Percentiles rank a stretch among this genome's conserved stretches.
phyloP scores from a whole-genome alignment of 202 grass and related monocot genomes.

The Bolboschoenoplectus hybrid region DNA sequence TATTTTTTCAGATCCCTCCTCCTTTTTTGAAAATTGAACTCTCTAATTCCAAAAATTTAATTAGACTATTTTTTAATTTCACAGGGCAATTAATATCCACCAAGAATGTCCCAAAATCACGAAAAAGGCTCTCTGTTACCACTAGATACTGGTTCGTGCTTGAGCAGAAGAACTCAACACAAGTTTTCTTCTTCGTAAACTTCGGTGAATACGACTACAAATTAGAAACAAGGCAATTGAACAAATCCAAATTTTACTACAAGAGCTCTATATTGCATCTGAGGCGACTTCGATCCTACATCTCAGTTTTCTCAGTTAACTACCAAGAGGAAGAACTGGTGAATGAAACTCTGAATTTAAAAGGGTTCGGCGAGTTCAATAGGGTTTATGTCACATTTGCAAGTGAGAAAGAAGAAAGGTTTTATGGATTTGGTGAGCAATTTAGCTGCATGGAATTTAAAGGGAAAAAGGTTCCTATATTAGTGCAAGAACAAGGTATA shows the following conservation, averaged over 20 bases:
- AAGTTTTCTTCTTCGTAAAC: constrained; percentile 66
- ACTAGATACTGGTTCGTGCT: constrained; percentile 71
- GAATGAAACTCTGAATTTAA: constrained; percentile 22
- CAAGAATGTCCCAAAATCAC: constrained; percentile 32
- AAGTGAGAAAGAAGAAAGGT: constrained; percentile 65
- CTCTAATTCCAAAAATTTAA: background rate
- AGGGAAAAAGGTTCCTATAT: constrained; percentile 69
- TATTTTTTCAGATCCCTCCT: background rate
- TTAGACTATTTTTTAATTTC: background rate
- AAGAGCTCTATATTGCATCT: constrained; percentile 35
- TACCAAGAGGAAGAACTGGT: constrained; percentile 24
- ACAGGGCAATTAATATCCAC: constrained; percentile 24
- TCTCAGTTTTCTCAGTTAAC: constrained; percentile 32
- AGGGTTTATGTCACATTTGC: constrained; percentile 68
- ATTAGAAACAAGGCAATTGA: constrained; percentile 31
- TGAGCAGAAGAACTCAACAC: constrained; percentile 64
- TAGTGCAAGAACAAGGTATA: constrained; percentile 96
- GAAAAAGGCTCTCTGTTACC: constrained; percentile 42
- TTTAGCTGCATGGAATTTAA: constrained; percentile 92
- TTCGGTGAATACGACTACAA: constrained; percentile 67
- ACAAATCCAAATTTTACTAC: constrained; percentile 13
- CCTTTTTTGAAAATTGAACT: background rate
- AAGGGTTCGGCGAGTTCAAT: constrained; percentile 60
- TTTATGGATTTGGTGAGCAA: constrained; percentile 94
- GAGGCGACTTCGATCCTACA: constrained; percentile 28